Evolutionary conservation across 495 filamentous ascomycete species (phyloP), one percentile per base, ranked within the genome.

Genomic region (Aspergillus incahuasiensis): DNA sequence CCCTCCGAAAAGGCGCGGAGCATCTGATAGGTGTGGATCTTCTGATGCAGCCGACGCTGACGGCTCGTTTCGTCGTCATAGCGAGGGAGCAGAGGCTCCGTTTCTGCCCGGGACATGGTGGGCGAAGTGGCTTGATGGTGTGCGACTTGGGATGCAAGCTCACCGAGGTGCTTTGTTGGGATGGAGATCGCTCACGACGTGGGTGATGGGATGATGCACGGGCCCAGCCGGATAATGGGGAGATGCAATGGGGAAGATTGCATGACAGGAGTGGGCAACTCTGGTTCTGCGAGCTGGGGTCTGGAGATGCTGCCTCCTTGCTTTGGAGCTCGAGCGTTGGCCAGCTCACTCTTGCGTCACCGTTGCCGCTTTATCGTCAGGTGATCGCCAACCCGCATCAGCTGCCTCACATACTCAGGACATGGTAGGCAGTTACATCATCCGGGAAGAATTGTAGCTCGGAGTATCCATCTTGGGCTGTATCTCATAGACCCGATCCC

Each of bases 1-100:
- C 92, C 92, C 58, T 91, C 84, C 15, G 82, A 81, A 15, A 97
- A 68, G 55, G 92, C 92, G 43, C 89, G 81, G 25, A 89, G 58
- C 89, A 95, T 94, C 74, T 95, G 91, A 67, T 96, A 96, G 52
- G 84, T 85, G 70, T 96, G 92, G 54, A 96, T 78, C 73, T 96
- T 96, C 66, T 88, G 83, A 63, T 91, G 89, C 41, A 92, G 75
- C 48, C 79, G 74, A 30, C 86, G 79, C 76, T 96, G 90, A 47
- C 90, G 76, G 20, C 78, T 69, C 8, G 91, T 96, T 60, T 92
- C 89, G 68, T 94, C 86, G 57, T 86, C 79, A 72, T 96, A 95
- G 58, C 84, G 86, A 61, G 91, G 86, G 28, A 96, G 83, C 25
- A 96, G 79, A 40, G 91, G 90, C 58, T 92, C 81, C 18, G 79